Evolutionary conservation across 352 stramenopile species (phyloP), one percentile per base, ranked within the genome.

Genomic region (Phytophthora cajani): DNA sequence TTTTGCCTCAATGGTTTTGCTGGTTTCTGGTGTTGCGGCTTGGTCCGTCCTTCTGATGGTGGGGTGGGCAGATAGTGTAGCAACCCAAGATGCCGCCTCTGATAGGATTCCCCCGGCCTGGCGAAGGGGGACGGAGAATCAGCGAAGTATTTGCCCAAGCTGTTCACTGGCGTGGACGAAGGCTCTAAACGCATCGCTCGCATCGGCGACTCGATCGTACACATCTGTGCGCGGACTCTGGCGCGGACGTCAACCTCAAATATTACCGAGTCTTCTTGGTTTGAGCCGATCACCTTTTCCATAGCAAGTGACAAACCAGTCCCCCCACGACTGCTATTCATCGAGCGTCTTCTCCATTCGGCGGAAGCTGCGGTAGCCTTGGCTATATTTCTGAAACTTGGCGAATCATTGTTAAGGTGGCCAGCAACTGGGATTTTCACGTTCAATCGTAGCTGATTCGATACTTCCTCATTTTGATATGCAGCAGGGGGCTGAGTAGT

Each of bases 141-240:
- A 12, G 44, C 10, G 23, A 67, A 38, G 46, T 79, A 84, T 44
- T 89, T 85, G 7, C 79, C 75, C 23, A 78, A 70, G 12, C 65
- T 74, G 25, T 88, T 75, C 3, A 75, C 53, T 62, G 73, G 69
- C 30, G 46, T 72, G 1, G 66, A 59, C 1, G 80, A 85, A 47
- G 76, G 71, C 23, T 77, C 70, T 10, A 90, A 67, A 8, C 79
- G 75, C 27, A 90, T 85, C 16, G 78, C 70, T 38, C 82, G 72
- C 54, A 89, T 74, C 4, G 81, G 81, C 2, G 79, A 81, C 2
- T 46, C 56, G 7, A 60, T 52, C 14, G 36, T 54, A 7, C 27
- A 74, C 72, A 80, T 76, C 46, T 74, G 57, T 12, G 69, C 64
- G 9, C 58, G 62, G 60, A 75, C 63, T 51, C 63, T 46, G 19